Base-by-base conservation (phyloP, 805 yeast species). In the Tetrapisispora iriomotensis region DNA sequence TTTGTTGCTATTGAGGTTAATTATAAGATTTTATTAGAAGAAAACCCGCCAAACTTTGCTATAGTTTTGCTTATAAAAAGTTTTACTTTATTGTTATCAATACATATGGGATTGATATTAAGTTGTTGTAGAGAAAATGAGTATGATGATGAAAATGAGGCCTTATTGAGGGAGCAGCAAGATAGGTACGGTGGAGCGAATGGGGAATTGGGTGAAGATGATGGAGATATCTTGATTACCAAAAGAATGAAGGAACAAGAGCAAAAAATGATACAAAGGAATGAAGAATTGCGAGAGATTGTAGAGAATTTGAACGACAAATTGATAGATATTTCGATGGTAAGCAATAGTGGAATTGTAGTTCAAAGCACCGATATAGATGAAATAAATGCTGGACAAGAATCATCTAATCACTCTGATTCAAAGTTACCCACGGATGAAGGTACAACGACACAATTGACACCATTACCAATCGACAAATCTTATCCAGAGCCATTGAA, bases 271-370 rank as follows among this genome's bases (percentile, higher is more conserved):
- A 45, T 48, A 17, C 51, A 45, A 1, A 45, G 62, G 23, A 62
- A 57, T 19, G 46, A 50, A 20, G 53, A 55, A 34, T 43, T 60
- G 29, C 48, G 52, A 22, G 54, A 54, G 18, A 58, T 60, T 36
- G 64, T 60, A 9, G 45, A 55, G 10, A 52, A 42, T 32, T 57
- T 62, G 17, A 60, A 58, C 29, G 64, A 58, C 39, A 57, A 53
- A 34, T 45, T 57, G 21, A 57, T 60, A 21, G 64, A 60, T 38
- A 60, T 60, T n/a, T 58, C 62, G 2, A 57, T 60, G 64, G 51
- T 60, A 19, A 56, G 53, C 36, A 56, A 58, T 39, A 57, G 62
- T 38, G 62, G 61, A 7, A 57, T 59, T 15, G 62, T 59, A 7
- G 37, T 53, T 4, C 54, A 35, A 39, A 29, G 30, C 18, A 35